Evolutionary conservation across 139 green algal genomes (phyloP).

Genomic region (Asterochloris erici): DNA sequence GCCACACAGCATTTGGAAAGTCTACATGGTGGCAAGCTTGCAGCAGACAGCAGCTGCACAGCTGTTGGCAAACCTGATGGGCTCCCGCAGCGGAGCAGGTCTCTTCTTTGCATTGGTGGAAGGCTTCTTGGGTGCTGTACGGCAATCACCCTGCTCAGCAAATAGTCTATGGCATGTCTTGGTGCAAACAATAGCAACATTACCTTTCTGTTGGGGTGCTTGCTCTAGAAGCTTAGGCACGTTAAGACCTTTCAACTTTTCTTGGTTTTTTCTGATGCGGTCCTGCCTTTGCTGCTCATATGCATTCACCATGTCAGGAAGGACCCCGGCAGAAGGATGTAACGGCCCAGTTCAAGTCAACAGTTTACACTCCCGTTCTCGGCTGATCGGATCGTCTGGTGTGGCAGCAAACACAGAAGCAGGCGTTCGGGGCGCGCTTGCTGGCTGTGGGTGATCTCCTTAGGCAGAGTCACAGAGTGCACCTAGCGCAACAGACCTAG

Average conservation of each 20-base stretch:
- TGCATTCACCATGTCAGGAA: neutral
- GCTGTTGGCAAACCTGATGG: neutral
- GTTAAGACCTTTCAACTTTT: constrained; percentile 4
- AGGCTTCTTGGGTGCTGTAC: neutral
- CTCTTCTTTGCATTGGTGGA: neutral
- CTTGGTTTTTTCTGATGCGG: neutral
- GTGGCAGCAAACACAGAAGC: too few species aligned
- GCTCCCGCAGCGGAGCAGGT: constrained; percentile 4
- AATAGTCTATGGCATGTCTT: too few species aligned
- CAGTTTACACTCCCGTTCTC: too few species aligned
- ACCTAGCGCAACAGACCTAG: too few species aligned
- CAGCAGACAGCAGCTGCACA: neutral
- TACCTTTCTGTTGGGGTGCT: neutral
- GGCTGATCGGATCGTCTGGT: too few species aligned
- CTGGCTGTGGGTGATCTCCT: too few species aligned
- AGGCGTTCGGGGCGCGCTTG: too few species aligned
- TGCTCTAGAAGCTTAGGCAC: neutral
- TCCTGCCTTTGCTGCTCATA: constrained; percentile 10
- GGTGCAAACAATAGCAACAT: too few species aligned
- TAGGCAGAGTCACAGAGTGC: too few species aligned
- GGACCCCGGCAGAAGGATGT: too few species aligned
- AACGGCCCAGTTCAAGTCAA: too few species aligned
- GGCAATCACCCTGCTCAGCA: too few species aligned
- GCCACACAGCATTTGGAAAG: neutral
- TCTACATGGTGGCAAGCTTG: neutral